A percentile compares a stretch with the other conserved stretches of the same genome.
These are phyloP conservation scores for Chlorella sp. DNA, from an alignment of 139 green algal species.

Conservation along the genomic window DNA sequence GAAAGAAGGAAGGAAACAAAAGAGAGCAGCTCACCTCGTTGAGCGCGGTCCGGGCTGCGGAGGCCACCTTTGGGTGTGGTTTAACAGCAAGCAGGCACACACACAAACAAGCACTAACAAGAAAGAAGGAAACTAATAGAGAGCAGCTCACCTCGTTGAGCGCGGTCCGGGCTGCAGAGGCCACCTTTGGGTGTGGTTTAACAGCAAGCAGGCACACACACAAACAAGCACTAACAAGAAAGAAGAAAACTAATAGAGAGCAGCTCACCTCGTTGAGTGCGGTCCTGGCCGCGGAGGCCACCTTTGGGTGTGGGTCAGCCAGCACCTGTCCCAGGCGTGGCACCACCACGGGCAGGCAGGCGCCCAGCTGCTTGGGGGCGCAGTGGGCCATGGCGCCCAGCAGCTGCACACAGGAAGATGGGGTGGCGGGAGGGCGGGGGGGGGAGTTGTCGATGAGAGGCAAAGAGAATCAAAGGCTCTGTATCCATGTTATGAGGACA, in stretches of 20 bases:
- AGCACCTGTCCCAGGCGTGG: constrained; percentile 83
- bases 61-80: constrained; percentile 92
- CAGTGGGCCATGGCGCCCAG: constrained; percentile 97
- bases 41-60: constrained; percentile 81
- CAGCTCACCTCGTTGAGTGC: constrained; percentile 81
- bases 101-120: neutral
- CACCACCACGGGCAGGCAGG: constrained; percentile 93
- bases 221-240: neutral
- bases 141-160: constrained; percentile 80
- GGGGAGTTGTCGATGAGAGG: neutral
- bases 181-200: constrained; percentile 95
- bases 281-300: constrained; percentile 81
- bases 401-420: constrained; percentile 70
- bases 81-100: no score
- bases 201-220: no score
- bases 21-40: constrained; percentile 65
- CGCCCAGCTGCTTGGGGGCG: constrained; percentile 94
- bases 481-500: no score
- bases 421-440: neutral
- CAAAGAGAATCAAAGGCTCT: neutral
- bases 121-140: no score
- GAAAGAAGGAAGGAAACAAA: no score
- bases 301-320: constrained; percentile 91
- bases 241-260: no score
- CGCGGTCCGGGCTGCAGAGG: constrained; percentile 78